Base-by-base conservation (phyloP, 225 moss, liverwort and hornwort genomes). In the Ulota crispa region DNA sequence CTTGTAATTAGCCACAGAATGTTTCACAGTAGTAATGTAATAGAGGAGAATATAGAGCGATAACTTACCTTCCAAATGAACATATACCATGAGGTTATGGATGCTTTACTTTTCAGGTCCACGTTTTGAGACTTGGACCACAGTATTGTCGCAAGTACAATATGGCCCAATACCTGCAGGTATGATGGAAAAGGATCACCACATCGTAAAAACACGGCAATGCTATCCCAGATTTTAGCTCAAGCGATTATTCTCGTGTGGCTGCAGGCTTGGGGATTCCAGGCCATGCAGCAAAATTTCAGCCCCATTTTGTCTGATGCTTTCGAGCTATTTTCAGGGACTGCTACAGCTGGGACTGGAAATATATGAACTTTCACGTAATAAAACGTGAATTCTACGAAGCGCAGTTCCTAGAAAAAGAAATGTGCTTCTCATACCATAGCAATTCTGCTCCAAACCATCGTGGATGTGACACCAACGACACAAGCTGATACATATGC, bases 11-110 rank as follows among this genome's bases (percentile, higher is more conserved):
- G 32, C 7, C 62, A 77, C 34, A 68, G 39, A 54, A 54, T 23
- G 27, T 77, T 67, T 26, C 32, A 61, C 39, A 76, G 76, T 8
- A 28, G 47, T 18, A 53, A 19, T 50, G 9, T 12, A 26, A 72
- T 20, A 60, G 63, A 52, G 21, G 1, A 61, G 77, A 42, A 67
- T 45, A 45, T 15, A 56, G 43, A 61, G 31, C 4, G 7, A 45
- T 57, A 57, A 79, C 91, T 76, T 71, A 93, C 94, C 91, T 92
- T 89, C 96, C 96, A 95, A 76, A 97, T 79, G 85, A 97, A 95
- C 95, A 97, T 93, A 82, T 97, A 97, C 88, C 95, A 97, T 64
- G 95, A 86, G 47, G 90, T 75, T 56, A 97, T 89, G 43, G 92
- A 91, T 70, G 81, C 85, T 85, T 87, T 94, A 76, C 84, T 93